phyloP scores from a whole-genome alignment of 805 yeast species.

The Yamadazyma philogaea region DNA sequence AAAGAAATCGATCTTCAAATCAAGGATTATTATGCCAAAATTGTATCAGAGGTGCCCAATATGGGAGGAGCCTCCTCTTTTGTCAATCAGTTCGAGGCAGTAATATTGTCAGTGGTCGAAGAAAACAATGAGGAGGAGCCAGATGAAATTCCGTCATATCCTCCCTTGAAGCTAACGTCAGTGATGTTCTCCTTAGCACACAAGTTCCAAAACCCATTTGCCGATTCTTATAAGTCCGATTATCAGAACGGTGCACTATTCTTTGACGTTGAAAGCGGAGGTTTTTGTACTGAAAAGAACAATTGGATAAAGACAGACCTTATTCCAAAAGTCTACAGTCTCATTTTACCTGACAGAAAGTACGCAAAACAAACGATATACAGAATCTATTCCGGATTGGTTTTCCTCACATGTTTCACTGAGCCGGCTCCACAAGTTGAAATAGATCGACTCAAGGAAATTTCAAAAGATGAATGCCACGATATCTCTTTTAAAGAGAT shows the following conservation, averaged over 20 bases:
- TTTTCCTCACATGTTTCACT: slow-evolving; percentile 7
- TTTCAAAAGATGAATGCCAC: slow-evolving; percentile 6
- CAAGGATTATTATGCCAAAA: background rate
- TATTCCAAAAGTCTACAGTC: slow-evolving; percentile 8
- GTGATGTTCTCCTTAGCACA: slow-evolving; percentile 19
- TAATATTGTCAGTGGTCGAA: slow-evolving; percentile 6
- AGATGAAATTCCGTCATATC: slow-evolving; percentile 4
- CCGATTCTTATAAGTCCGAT: slow-evolving; percentile 5
- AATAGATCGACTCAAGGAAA: slow-evolving; percentile 4
- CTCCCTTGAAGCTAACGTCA: slow-evolving; percentile 19
- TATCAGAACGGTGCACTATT: slow-evolving; percentile 24
- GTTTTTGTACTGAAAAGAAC: slow-evolving; percentile 28
- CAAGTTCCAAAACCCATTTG: slow-evolving; percentile 11
- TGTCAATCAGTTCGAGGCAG: slow-evolving; percentile 14
- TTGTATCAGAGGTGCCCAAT: slow-evolving; percentile 1
- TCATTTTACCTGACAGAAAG: background rate
- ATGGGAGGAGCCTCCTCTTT: background rate
- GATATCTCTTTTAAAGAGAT: slow-evolving; percentile 16
- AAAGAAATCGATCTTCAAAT: background rate
- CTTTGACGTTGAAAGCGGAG: slow-evolving; percentile 10
- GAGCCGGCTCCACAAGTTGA: background rate
- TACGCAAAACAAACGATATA: background rate
- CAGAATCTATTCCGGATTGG: slow-evolving; percentile 4
- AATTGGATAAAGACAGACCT: slow-evolving; percentile 24
- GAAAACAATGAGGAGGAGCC: background rate